Evolutionary conservation across 2,329 filamentous ascomycete genomes (phyloP), one percentile per base, ranked within the genome.

Genomic region (Aureobasidium leucospermi): DNA sequence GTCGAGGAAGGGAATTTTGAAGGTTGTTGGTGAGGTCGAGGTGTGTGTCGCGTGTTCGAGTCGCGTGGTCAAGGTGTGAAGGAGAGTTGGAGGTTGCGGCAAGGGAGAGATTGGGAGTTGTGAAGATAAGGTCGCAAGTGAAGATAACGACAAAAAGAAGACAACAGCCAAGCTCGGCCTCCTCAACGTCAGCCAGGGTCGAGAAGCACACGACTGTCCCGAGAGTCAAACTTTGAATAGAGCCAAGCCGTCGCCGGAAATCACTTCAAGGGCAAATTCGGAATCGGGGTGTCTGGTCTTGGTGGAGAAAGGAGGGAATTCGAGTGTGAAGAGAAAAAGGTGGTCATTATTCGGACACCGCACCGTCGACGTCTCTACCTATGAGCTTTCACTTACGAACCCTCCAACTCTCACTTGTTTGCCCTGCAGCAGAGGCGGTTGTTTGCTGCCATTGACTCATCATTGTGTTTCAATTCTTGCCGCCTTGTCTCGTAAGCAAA

Each of bases 1-100:
- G 34, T 32, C 16, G 34, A 56, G 16, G 52, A 56, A 45, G 28
- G 52, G 52, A 53, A 53, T 53, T 16, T 16, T 53, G 49, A 53
- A 53, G 38, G 49, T 53, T 42, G 51, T 13, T 42, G 39, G 39
- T 42, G 39, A 13, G 39, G 19, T 42, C 8, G 32, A 13, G 43
- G 41, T 16, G 23, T 48, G 15, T 29, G 49, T 32, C 13, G 43
- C 15, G 49, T 28, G 48, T 28, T 11, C 9, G 47, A 31, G 46
- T 47, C 42, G 29, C 34, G 32, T n/a, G 32, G 48, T 39, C n/a
- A 13, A 19, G 48, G 15, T 15, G 48, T 51, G 34, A 10, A 36
- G 13, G 34, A 29, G 34, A 29, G 11, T 38, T 15, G 16, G 19
- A 15, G n/a, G 16, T 31, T 15, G 23, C 45, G 45, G 48, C 48